These are phyloP conservation scores for Aspergillus incahuasiensis DNA, from an alignment of 495 filamentous ascomycete species.

Conservation along the genomic window DNA sequence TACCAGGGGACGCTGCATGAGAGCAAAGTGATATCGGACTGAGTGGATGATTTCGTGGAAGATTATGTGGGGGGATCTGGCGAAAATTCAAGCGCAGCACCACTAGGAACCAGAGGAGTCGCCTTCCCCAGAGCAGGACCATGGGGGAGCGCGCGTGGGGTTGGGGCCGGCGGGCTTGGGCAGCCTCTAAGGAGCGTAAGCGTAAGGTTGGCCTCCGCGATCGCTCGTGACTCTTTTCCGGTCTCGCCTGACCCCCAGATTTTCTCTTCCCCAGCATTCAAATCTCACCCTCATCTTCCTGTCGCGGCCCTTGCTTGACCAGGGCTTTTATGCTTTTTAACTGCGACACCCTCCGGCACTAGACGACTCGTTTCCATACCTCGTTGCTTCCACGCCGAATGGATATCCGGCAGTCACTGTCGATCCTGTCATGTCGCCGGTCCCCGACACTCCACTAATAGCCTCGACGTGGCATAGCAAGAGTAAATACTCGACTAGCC, in stretches of 20 bases:
- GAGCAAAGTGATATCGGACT: background rate
- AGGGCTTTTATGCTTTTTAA: background rate
- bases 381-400: background rate
- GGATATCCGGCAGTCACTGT: background rate
- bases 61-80: background rate
- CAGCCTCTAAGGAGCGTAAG: background rate
- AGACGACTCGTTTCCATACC: background rate
- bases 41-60: background rate
- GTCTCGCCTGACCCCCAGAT: background rate
- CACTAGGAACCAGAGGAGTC: background rate
- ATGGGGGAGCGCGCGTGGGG: background rate
- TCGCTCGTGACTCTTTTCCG: background rate
- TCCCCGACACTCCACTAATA: constrained; percentile 33
- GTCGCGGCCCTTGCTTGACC: background rate
- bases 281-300: background rate
- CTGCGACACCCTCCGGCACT: background rate
- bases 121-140: background rate
- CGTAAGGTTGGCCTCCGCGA: background rate
- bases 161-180: background rate
- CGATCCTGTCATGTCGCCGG: constrained; percentile 26
- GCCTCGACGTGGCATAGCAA: constrained; percentile 26
- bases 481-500: constrained; percentile 14
- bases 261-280: background rate
- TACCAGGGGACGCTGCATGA: background rate
- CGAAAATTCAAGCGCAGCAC: background rate